A percentile compares a stretch with the other conserved stretches of the same genome.
These are phyloP conservation scores for Globisporangium cylindrosporum DNA, from an alignment of 352 stramenopile genomes.

Conservation along the genomic window DNA sequence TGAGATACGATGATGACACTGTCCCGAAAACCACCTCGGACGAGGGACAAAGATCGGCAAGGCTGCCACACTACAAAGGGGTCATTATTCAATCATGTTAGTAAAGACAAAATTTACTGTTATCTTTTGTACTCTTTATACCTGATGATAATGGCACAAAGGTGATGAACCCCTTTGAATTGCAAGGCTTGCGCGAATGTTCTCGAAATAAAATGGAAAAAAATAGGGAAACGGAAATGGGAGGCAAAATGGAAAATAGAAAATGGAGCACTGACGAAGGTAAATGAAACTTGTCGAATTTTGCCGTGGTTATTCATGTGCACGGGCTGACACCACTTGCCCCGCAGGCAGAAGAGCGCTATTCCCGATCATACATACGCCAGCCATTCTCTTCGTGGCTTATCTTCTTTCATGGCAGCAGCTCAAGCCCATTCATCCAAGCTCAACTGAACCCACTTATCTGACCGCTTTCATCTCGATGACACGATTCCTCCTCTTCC, in stretches of 20 bases:
- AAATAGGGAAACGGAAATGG: background rate
- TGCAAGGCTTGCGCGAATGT: background rate
- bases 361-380: background rate
- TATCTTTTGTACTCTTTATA: background rate
- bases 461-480: background rate
- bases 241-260: background rate
- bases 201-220: slow-evolving; percentile 2
- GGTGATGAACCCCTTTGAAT: background rate
- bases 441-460: background rate
- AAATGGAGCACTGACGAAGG: background rate
- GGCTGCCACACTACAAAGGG: background rate
- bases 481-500: background rate
- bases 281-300: background rate
- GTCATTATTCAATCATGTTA: background rate
- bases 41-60: slow-evolving; percentile 7
- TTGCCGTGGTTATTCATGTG: background rate
- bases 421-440: background rate
- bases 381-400: background rate
- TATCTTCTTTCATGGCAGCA: background rate
- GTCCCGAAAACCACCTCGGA: background rate
- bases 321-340: background rate
- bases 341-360: background rate
- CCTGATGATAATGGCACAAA: background rate
- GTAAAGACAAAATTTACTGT: background rate
- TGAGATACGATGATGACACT: background rate